Evolutionary conservation across 306 rosid species (phyloP), one percentile per base, ranked within the genome.

Genomic region (Quercus agrifolia): DNA sequence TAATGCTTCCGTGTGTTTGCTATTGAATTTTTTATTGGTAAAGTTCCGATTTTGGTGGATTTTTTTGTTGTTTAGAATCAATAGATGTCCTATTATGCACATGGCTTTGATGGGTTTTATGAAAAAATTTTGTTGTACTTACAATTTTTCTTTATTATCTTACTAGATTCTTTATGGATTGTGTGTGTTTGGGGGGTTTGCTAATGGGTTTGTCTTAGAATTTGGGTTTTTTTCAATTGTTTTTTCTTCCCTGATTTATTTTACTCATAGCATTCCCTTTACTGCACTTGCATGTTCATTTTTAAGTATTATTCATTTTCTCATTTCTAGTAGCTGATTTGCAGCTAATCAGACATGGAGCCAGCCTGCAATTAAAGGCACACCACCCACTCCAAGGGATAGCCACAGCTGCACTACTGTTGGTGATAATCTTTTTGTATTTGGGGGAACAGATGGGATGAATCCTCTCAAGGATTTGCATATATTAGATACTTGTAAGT

Each of bases 361-460:
- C 81, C 90, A 86, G 86, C 99, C 99, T 13, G 79, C 61, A 71
- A 73, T 91, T 21, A 91, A 93, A 76, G 98, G 99, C 80, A 73
- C 83, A 28, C 90, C 90, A 2, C 99, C 99, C 21, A 80, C 89
- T 76, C 96, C 96, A 8, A 90, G 99, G 84, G 99, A 96, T 82
- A 96, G 99, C 83, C 98, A 96, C 80, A 90, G 90, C 51, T 96
- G 99, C 75, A 89, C 93, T 11, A 81, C 93, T 9, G 83, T 96
- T 89, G 96, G 91, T 76, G 93, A 91, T 81, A 87, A 89, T 82
- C 91, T 96, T 17, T 93, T 82, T 81, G 92, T 96, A 21, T 96
- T 96, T 88, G 99, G 99, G 74, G 99, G 99, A 64, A 96, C 99
- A 6, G 99, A 96, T 88, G 99, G 99, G 74, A 87, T 75, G 74